A percentile compares a stretch with the other conserved stretches of the same genome.
phyloP scores from a whole-genome alignment of 2,329 filamentous ascomycete genomes.

The Nakataea oryzae region DNA sequence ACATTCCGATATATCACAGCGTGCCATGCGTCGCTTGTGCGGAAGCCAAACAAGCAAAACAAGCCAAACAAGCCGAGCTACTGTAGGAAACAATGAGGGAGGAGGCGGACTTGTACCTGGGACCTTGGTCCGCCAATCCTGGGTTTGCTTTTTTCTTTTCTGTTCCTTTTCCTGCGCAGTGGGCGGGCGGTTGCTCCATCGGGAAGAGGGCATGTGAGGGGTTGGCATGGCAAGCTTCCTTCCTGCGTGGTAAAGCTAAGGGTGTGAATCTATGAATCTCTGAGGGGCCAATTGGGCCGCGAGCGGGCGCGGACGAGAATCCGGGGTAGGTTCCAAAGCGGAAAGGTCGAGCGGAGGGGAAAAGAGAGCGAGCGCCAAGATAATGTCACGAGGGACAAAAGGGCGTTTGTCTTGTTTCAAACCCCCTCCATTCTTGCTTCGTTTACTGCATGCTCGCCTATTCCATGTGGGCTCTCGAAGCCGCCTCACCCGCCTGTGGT shows the following conservation, averaged over 20 bases:
- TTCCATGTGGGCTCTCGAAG: too few relatives aligned
- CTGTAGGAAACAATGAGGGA: neutral
- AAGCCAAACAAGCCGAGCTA: too few relatives aligned
- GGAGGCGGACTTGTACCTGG: neutral
- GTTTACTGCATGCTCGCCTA: fast-evolving
- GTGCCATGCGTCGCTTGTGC: neutral
- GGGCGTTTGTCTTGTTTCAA: neutral
- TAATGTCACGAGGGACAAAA: neutral
- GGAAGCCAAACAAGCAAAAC: too few relatives aligned
- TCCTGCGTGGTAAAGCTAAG: neutral
- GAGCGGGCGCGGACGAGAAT: neutral
- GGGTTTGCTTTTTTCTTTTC: neutral
- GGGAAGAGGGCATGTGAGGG: neutral
- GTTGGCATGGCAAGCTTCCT: neutral
- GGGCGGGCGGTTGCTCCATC: too few relatives aligned
- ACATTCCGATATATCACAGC: neutral
- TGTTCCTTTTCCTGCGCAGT: neutral
- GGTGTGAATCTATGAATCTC: neutral
- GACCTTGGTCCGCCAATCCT: neutral
- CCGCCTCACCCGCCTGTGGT: too few relatives aligned
- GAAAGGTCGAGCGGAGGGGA: too few relatives aligned
- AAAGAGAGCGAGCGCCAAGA: too few relatives aligned
- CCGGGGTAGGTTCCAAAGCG: neutral
- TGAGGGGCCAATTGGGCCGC: neutral
- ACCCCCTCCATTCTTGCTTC: neutral